Percentiles rank a stretch among this genome's conserved stretches.
These are phyloP conservation scores for Scheffersomyces lignosus DNA, from an alignment of 805 yeast species.

Conservation along the genomic window DNA sequence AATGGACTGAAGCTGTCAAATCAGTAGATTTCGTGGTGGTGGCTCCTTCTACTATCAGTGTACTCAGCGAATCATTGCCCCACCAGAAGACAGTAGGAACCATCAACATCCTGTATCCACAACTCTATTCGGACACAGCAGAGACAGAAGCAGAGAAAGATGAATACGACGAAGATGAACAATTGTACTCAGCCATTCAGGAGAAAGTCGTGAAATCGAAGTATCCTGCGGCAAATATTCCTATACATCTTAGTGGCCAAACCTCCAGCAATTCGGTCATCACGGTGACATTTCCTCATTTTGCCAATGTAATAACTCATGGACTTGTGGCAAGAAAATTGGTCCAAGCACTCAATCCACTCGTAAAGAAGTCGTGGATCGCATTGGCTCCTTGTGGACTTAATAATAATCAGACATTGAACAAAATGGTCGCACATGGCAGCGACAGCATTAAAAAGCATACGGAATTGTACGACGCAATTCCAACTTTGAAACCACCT, in stretches of 20 bases:
- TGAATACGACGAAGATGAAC: conserved; percentile 52
- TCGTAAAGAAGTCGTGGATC: conserved; percentile 25
- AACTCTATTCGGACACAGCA: conserved; percentile 7
- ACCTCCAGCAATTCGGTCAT: conserved; percentile 4
- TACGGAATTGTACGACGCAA: conserved; percentile 6
- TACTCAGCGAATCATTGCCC: conserved; percentile 12
- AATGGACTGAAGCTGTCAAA: not conserved
- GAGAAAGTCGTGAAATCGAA: conserved; percentile 18
- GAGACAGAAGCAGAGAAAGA: conserved; percentile 17
- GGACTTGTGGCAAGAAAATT: conserved; percentile 27
- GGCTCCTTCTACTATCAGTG: conserved; percentile 16
- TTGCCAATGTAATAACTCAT: conserved; percentile 35
- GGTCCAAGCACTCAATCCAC: conserved; percentile 10
- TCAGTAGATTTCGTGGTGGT: conserved; percentile 11
- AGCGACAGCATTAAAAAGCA: conserved; percentile 4
- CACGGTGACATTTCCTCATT: conserved; percentile 32
- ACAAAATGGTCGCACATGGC: conserved; percentile 20
- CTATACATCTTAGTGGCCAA: conserved; percentile 15
- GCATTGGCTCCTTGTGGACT: conserved; percentile 37
- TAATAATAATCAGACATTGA: conserved; percentile 28
- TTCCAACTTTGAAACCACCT: conserved; percentile 52
- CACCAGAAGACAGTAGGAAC: conserved; percentile 15
- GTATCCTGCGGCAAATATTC: conserved; percentile 22
- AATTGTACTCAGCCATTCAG: conserved; percentile 41
- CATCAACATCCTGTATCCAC: conserved; percentile 12